phyloP scores from a whole-genome alignment of 1,284 basidiomycete species.

The Kwoniella shivajii region DNA sequence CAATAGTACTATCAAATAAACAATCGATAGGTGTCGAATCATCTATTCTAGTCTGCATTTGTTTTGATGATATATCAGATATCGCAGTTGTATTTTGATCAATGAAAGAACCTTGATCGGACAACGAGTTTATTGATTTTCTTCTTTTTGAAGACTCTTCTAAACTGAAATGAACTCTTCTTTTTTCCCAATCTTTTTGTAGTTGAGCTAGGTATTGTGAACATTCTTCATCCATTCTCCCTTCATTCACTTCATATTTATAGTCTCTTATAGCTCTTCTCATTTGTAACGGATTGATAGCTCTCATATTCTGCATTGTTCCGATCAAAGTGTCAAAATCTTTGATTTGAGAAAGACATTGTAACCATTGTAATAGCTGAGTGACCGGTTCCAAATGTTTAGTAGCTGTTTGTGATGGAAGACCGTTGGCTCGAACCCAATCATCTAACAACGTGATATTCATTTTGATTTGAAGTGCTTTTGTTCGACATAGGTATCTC shows the following conservation, averaged over 20 bases:
- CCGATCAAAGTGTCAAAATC: constrained; percentile 86
- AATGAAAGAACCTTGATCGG: constrained; percentile 1
- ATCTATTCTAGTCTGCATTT: constrained; percentile 6
- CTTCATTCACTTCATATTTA: constrained; percentile 90
- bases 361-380: constrained; percentile 77
- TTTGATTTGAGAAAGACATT: constrained; percentile 67
- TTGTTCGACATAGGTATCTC: constrained; percentile 88
- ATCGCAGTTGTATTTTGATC: background rate
- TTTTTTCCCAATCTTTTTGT: constrained; percentile 23
- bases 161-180: constrained; percentile 72
- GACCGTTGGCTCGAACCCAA: constrained; percentile 72
- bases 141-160: constrained; percentile 75
- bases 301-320: constrained; percentile 82
- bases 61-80: background rate
- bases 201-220: constrained; percentile 74
- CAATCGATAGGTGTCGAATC: constrained; percentile 63
- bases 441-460: constrained; percentile 86
- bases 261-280: constrained; percentile 90
- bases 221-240: constrained; percentile 91
- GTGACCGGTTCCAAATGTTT: constrained; percentile 78
- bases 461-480: constrained; percentile 86
- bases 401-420: constrained; percentile 75
- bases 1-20: constrained; percentile 69
- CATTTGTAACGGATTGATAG: constrained; percentile 93
- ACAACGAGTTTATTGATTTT: constrained; percentile 13